Evolutionary conservation across 139 green algal species (phyloP).

Genomic region (Helicosporidium sp.): DNA sequence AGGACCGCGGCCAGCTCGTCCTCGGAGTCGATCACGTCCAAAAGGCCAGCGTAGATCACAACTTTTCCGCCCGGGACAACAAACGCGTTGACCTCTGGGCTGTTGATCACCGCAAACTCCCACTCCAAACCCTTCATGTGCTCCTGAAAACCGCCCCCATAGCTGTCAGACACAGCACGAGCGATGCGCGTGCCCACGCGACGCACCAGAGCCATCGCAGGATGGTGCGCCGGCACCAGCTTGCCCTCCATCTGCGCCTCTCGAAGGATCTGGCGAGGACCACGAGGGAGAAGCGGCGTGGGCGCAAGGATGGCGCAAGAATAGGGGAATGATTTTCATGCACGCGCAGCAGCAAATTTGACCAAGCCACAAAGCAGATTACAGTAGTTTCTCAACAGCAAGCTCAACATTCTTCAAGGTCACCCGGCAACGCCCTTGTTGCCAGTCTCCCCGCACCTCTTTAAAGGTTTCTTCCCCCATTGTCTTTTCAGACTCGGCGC

Average conservation of each 20-base stretch:
- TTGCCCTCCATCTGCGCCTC: slow-evolving; percentile 14
- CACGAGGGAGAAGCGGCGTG: too few relatives aligned
- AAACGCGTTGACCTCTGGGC: slow-evolving; percentile 54
- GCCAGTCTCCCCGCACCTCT: slow-evolving; percentile 19
- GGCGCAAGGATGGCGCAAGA: not conserved
- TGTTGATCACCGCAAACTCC: slow-evolving; percentile 64
- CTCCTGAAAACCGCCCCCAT: slow-evolving; percentile 27
- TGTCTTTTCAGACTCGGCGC: too few relatives aligned
- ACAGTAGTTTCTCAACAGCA: too few relatives aligned
- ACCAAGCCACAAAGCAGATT: too few relatives aligned
- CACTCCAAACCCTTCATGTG: slow-evolving; percentile 52
- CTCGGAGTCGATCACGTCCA: slow-evolving; percentile 37
- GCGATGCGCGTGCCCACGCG: slow-evolving; percentile 8
- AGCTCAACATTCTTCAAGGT: too few relatives aligned
- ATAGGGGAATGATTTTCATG: too few relatives aligned
- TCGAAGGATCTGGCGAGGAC: slow-evolving; percentile 18
- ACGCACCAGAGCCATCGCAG: slow-evolving; percentile 2
- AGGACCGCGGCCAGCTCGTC: slow-evolving; percentile 65
- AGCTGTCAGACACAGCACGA: slow-evolving; percentile 24
- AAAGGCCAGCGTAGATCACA: slow-evolving; percentile 45
- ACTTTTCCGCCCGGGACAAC: slow-evolving; percentile 79
- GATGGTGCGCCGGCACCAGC: slow-evolving; percentile 22
- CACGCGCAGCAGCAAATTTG: too few relatives aligned
- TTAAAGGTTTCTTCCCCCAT: slow-evolving; percentile 17
- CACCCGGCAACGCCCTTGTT: too few relatives aligned